Evolutionary conservation across 345 rosid genomes (phyloP).

Genomic region (Eucalyptus tenuipes): DNA sequence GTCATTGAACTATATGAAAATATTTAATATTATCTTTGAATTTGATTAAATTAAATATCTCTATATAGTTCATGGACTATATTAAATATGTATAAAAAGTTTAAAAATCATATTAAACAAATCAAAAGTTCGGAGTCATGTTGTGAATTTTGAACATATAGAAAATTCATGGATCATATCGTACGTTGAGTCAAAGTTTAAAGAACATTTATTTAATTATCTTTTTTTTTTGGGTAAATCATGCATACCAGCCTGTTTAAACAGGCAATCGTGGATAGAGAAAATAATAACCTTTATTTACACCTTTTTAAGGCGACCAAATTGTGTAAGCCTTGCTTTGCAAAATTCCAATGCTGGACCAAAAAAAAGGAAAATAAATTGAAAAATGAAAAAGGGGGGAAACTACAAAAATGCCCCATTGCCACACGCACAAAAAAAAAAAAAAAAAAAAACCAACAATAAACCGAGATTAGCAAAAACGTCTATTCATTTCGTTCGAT

Average conservation of each 20-base stretch:
- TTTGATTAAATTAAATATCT: no score
- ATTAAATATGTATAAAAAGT: rapidly evolving
- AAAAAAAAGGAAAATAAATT: background rate
- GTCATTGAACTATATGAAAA: rapidly evolving
- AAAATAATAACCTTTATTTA: background rate
- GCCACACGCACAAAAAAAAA: no score
- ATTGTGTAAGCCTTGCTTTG: background rate
- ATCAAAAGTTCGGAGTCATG: rapidly evolving
- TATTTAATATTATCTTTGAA: no score
- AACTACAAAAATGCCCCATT: background rate
- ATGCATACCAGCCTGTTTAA: background rate
- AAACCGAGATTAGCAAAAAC: background rate
- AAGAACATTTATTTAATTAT: rapidly evolving
- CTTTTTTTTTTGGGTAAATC: rapidly evolving
- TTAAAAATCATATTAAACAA: rapidly evolving
- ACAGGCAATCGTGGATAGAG: rapidly evolving
- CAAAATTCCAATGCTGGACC: background rate
- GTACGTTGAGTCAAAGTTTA: rapidly evolving
- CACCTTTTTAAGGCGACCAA: background rate
- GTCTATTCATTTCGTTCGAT: background rate
- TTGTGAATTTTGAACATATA: no score
- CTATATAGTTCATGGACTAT: no score
- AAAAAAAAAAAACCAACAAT: background rate
- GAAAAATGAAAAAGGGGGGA: background rate
- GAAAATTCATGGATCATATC: no score